Evolutionary conservation across 73 alveolate species (phyloP), one percentile per base, ranked within the genome.

Genomic region (Paramecium bursaria): DNA sequence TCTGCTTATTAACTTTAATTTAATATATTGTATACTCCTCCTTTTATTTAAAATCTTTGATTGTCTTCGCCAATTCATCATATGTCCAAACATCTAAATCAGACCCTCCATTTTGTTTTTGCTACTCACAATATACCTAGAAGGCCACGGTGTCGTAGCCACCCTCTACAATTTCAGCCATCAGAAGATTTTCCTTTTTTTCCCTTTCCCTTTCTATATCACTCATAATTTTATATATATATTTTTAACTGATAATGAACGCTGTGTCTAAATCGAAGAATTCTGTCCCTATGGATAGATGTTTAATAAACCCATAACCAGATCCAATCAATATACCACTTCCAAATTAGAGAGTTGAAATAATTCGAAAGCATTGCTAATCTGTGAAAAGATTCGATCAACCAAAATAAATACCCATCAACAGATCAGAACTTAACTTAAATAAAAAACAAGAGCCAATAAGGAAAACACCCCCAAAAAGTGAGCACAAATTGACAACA

Each of bases 111-210:
- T 67, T 67, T 27, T 67, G 25, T 25, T 67, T 67, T 0, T 39
- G 33, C 44, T 17, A 19, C 44, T 67, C 82, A 42, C 82, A 67
- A 42, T 67, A 67, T 26, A 67, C 82, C 44, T 67, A 14, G 23
- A 67, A 67, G 22, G 82, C 82, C 22, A 67, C 27, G 22, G 54
- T 17, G n/a, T 67, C 82, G 44, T 67, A 67, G 1, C 82, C 82
- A 0, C 60, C 55, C 9, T 67, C 82, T 4, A 67, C 39, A 17
- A 67, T 21, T 42, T 13, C 23, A 1, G 42, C 17, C 55, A 67
- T 19, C 22, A 67, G 27, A 19, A 67, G 26, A 67, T 67, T 47
- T 31, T 67, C 22, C 50, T 67, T 67, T 42, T 47, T 67, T 46
- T 67, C 26, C 35, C 42, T 35, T 27, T 67, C 82, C 35, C 44